Evolutionary conservation across 805 yeast species (phyloP), one percentile per base, ranked within the genome.

Genomic region (Sugiyamaella valdiviana): DNA sequence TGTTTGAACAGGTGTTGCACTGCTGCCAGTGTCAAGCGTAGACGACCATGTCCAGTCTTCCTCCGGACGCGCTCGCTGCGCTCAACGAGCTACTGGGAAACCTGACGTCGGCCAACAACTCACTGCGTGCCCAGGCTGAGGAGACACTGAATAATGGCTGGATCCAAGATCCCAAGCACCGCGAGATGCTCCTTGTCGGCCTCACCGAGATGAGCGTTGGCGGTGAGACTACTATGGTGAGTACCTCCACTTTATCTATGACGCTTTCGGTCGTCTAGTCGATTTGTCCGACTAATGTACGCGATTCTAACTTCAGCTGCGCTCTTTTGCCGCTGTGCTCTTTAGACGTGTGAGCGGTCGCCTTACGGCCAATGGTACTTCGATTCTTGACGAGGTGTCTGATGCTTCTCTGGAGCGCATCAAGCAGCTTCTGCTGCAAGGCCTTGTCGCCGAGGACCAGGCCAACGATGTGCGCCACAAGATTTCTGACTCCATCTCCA

Each of bases 401-500:
- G 76, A 75, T 26, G 76, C 72, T 5, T 83, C 82, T 2, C 73
- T 79, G 51, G 64, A 60, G 36, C 84, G 83, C 60, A 79, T 91
- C 45, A 79, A 95, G 55, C 57, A 70, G 15, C 72, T 79, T 19
- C 74, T 91, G 36, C 72, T 90, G 55, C 76, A 76, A 50, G 98
- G 96, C 14, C 87, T 91, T 59, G 51, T 61, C 24, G 63, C 78
- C 2, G 82, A 75, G 51, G 32, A 26, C 32, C 87, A 83, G 63
- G 70, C 84, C n/a, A 79, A 79, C 52, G 79, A 78, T 53, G 88
- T 88, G 26, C 81, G 97, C 63, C 96, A 91, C 66, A 93, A 91
- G 63, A 71, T 93, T 43, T 82, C 96, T 1, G 99, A 93, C 71
- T 95, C 95, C 6, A 83, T 93, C 42, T 86, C 97, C 0, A 98